These are phyloP conservation scores for Striga asiatica DNA, from an alignment of 257 asterid genomes.

Conservation along the genomic window DNA sequence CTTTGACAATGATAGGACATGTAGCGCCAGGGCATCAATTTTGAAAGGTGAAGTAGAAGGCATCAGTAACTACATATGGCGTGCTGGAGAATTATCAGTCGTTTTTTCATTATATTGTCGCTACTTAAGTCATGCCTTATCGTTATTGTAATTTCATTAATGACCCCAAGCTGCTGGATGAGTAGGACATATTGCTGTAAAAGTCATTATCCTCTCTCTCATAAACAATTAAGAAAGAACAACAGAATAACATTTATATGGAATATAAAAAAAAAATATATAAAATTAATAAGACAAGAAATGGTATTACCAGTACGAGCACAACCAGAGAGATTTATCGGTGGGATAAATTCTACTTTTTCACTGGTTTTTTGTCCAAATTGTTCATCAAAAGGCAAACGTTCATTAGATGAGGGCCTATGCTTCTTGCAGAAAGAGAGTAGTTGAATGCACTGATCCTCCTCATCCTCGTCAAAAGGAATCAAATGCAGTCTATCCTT, in stretches of 20 bases:
- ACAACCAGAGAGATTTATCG: slow-evolving; percentile 74
- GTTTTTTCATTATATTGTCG: too few relatives aligned
- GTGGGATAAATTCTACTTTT: slow-evolving; percentile 50
- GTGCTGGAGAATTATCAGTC: too few relatives aligned
- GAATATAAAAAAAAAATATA: neutral
- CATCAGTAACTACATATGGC: too few relatives aligned
- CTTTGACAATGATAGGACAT: too few relatives aligned
- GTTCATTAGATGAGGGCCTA: slow-evolving; percentile 64
- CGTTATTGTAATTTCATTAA: too few relatives aligned
- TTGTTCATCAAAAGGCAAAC: slow-evolving; percentile 38
- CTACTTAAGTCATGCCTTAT: too few relatives aligned
- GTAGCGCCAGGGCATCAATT: too few relatives aligned
- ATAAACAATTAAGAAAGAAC: too few relatives aligned
- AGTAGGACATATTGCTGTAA: too few relatives aligned
- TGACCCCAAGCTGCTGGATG: too few relatives aligned
- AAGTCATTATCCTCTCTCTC: too few relatives aligned
- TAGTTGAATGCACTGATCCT: slow-evolving; percentile 73
- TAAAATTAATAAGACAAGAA: slow-evolving; percentile 9
- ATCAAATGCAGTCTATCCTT: slow-evolving; percentile 60
- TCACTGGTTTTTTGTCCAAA: slow-evolving; percentile 32
- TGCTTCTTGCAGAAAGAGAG: slow-evolving; percentile 90
- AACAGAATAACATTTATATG: neutral
- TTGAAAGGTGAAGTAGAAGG: too few relatives aligned
- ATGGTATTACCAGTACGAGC: slow-evolving; percentile 71
- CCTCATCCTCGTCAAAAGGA: slow-evolving; percentile 80